Conservation (phyloP, 106 monocot genomes). For the Chionographis japonica region DNA sequence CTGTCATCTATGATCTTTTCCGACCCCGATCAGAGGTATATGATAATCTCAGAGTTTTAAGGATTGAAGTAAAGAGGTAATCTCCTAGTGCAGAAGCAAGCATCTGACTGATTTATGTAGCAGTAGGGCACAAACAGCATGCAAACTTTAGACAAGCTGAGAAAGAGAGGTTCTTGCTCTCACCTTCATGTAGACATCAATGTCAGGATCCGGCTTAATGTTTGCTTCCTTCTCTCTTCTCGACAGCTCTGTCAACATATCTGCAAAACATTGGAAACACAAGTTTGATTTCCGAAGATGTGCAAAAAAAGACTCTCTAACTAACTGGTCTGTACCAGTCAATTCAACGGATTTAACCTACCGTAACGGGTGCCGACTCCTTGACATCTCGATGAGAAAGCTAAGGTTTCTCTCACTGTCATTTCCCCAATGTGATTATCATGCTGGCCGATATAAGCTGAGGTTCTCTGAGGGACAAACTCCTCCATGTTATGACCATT, state of each 20-base stretch:
- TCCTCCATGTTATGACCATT: conserved; percentile 38
- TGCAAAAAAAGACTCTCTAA: neutral
- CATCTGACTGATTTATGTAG: neutral
- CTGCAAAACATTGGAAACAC: conserved; percentile 19
- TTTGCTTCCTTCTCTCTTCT: conserved; percentile 72
- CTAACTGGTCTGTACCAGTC: neutral
- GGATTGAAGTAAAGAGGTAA: too few species aligned
- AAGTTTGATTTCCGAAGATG: neutral
- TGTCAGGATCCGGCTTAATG: conserved; percentile 64
- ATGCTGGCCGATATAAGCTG: conserved; percentile 35
- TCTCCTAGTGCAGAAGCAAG: too few species aligned
- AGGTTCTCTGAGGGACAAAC: conserved; percentile 39
- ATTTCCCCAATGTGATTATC: conserved; percentile 33
- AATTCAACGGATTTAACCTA: conserved; percentile 2
- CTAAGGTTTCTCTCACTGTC: conserved; percentile 37
- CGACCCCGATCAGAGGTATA: too few species aligned
- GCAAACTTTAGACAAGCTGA: neutral
- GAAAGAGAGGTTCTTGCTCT: neutral
- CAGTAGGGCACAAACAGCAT: neutral
- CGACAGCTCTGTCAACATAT: conserved; percentile 55
- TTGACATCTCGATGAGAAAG: conserved; percentile 34
- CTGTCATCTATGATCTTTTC: too few species aligned
- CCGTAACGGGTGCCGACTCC: conserved; percentile 39
- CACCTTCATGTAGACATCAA: conserved; percentile 85
- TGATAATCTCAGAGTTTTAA: too few species aligned